A percentile compares a stretch with the other conserved stretches of the same genome.
phyloP scores from a whole-genome alignment of 768 basidiomycete species.

The Auricularia sp. region DNA sequence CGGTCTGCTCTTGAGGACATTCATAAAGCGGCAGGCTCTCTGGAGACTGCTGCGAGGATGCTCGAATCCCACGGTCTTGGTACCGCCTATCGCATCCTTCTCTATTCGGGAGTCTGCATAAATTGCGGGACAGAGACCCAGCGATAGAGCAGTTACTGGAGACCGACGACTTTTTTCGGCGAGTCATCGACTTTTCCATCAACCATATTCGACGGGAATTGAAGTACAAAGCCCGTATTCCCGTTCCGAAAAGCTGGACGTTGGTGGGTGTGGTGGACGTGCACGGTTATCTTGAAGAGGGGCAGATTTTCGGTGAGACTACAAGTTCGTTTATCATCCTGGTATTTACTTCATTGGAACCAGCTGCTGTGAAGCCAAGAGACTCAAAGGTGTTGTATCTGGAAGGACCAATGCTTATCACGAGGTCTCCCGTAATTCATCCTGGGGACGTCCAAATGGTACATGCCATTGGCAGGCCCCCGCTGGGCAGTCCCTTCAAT shows the following conservation, averaged over 20 bases:
- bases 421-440: conserved; percentile 58
- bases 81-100: conserved; percentile 45
- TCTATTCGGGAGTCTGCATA: conserved; percentile 38
- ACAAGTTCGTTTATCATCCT: background rate
- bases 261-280: conserved; percentile 66
- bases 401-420: conserved; percentile 44
- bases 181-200: conserved; percentile 41
- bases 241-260: conserved; percentile 51
- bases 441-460: conserved; percentile 60
- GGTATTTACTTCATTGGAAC: too few species aligned
- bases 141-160: conserved; percentile 15
- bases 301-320: conserved; percentile 46
- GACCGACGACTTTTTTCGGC: conserved; percentile 40
- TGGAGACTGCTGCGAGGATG: conserved; percentile 36
- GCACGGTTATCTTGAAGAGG: conserved; percentile 38
- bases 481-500: conserved; percentile 39
- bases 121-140: conserved; percentile 29
- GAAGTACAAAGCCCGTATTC: conserved; percentile 57
- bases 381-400: conserved; percentile 35
- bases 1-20: conserved; percentile 40
- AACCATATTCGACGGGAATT: conserved; percentile 57
- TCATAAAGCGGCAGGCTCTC: conserved; percentile 29
- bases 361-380: conserved; percentile 19
- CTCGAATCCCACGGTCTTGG: conserved; percentile 52
- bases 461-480: conserved; percentile 49